Evolutionary conservation across 2,329 filamentous ascomycete species (phyloP).

Genomic region (Ramularia collo-cygni): DNA sequence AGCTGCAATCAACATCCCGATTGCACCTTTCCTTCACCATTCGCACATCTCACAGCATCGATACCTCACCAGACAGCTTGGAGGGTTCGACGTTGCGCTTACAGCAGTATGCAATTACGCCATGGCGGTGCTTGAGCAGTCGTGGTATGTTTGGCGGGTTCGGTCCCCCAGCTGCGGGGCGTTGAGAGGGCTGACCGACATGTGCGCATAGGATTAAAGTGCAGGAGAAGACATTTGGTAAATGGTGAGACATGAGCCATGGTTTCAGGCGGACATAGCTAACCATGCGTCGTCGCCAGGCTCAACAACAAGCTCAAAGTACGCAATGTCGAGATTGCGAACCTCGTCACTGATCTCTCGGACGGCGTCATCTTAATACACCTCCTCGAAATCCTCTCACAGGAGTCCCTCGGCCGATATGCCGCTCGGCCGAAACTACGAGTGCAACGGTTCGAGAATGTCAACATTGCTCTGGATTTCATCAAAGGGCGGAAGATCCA

Average conservation of each 20-base stretch:
- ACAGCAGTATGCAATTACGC: slow-evolving; percentile 10
- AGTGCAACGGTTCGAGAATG: slow-evolving; percentile 96
- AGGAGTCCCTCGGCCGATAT: slow-evolving; percentile 92
- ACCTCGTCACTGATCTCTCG: slow-evolving; percentile 81
- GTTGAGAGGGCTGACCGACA: slow-evolving; percentile 4
- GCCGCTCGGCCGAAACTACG: slow-evolving; percentile 92
- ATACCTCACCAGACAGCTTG: no score
- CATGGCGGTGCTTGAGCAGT: slow-evolving; percentile 47
- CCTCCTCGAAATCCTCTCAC: slow-evolving; percentile 89
- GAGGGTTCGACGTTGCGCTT: no score
- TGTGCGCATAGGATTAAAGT: slow-evolving; percentile 18
- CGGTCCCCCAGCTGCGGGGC: slow-evolving; percentile 40
- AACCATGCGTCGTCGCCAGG: slow-evolving; percentile 39
- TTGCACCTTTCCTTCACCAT: no score
- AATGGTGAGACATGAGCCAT: slow-evolving; percentile 74
- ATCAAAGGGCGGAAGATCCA: slow-evolving; percentile 86
- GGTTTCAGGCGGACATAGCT: no score
- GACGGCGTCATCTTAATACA: slow-evolving; percentile 96
- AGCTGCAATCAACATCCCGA: no score
- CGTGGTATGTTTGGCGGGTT: slow-evolving; percentile 13
- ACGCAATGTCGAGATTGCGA: slow-evolving; percentile 71
- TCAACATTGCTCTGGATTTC: slow-evolving; percentile 89
- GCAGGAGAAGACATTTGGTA: slow-evolving; percentile 98
- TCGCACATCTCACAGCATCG: no score
- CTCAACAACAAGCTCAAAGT: slow-evolving; percentile 89